A percentile compares a stretch with the other conserved stretches of the same genome.
These are phyloP conservation scores for Pyricularia pennisetigena DNA, from an alignment of 2,329 filamentous ascomycete genomes.

Conservation along the genomic window DNA sequence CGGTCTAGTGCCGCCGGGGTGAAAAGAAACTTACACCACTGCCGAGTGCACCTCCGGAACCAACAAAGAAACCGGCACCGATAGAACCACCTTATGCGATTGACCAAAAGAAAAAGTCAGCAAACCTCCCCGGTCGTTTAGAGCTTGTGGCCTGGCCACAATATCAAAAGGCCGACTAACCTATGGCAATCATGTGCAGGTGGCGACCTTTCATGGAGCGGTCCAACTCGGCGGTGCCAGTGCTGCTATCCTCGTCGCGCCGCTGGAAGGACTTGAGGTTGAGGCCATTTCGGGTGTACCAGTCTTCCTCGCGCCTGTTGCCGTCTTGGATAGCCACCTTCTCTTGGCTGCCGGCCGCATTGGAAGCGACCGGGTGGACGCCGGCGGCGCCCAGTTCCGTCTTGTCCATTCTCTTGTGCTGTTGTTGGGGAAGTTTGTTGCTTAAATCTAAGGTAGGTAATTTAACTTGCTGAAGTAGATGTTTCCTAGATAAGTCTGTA, in stretches of 20 bases:
- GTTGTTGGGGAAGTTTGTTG: background rate
- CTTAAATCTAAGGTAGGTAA: background rate
- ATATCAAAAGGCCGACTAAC: background rate
- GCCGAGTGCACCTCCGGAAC: constrained; percentile 41
- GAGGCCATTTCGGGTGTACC: constrained; percentile 26
- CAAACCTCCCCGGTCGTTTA: background rate
- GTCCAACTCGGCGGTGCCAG: constrained; percentile 23
- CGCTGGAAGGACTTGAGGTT: constrained; percentile 27
- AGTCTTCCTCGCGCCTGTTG: constrained; percentile 17
- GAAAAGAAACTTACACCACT: constrained; percentile 24
- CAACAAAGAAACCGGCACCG: constrained; percentile 54
- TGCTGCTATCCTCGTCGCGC: constrained; percentile 19
- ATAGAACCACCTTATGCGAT: constrained; percentile 36
- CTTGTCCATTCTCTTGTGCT: background rate
- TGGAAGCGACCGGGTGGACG: background rate
- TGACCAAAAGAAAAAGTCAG: background rate
- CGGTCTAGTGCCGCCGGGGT: background rate
- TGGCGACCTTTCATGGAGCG: constrained; percentile 45
- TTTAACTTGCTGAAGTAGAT: background rate
- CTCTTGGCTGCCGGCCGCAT: background rate
- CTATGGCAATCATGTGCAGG: constrained; percentile 53
- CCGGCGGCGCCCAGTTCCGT: background rate
- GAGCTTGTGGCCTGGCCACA: background rate
- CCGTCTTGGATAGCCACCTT: background rate
- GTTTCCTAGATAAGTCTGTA: no score